Base-by-base conservation (phyloP, 2,329 filamentous ascomycete species). In the Ophiocordyceps robertsii region DNA sequence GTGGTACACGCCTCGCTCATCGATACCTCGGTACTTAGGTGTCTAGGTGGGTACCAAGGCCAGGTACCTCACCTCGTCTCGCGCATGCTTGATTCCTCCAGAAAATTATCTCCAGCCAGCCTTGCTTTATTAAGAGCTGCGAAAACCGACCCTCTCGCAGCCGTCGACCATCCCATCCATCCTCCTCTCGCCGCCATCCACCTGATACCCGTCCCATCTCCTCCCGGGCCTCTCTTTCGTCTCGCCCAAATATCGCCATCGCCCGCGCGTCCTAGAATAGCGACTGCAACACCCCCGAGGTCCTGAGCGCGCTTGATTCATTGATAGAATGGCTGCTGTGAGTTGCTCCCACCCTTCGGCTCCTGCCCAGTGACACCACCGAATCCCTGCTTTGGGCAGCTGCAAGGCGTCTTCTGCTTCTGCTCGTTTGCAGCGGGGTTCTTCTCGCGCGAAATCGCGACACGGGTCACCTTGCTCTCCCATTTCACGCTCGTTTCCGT, bases 251-350 rank as follows among this genome's bases (percentile, higher is more conserved):
- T 21, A 14, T 35, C 31, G 35, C 24, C 29, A 41, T 37, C 42
- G 33, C 32, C 35, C 37, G 40, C 42, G 38, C 37, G 16, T 16
- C 31, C 41, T 37, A 5, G 39, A 42, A 29, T 29, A 31, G 43
- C 45, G n/a, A 43, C 41, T 41, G 14, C 41, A 44, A 37, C 40
- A 41, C 38, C 37, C 24, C 32, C 12, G 41, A 38, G 32, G 39
- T 39, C 41, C 41, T 35, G 46, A 48, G 46, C 49, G 44, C 47
- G 46, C 47, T 44, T 46, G 53, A 53, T 55, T 55, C 51, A 52
- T 50, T 52, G 54, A 58, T 59, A 65, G 61, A 60, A 65, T 65
- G 62, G 62, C 62, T 61, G 58, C 62, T 60, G 62, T 65, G 59
- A 62, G 62, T 64, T 45, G 44, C 47, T 43, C 40, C 36, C 46